phyloP scores from a whole-genome alignment of 2,329 filamentous ascomycete species.

The Calonectria leucothoes region DNA sequence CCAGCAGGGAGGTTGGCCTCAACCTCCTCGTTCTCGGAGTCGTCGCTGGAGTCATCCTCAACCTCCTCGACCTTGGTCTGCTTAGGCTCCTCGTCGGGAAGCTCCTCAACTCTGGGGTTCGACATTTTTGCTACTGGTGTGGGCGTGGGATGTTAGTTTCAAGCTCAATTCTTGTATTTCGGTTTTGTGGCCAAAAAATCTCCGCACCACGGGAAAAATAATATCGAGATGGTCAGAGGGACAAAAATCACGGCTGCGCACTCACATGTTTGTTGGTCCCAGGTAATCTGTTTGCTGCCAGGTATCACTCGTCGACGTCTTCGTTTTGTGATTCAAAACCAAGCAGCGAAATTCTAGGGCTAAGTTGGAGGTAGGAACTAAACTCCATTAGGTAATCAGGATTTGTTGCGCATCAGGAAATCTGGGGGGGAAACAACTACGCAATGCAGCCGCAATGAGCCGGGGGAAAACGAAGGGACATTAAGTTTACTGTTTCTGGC shows the following conservation, averaged over 20 bases:
- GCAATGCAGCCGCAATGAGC: constrained; percentile 16
- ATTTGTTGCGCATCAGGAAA: constrained; percentile 23
- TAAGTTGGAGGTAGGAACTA: constrained; percentile 54
- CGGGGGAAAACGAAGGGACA: background rate
- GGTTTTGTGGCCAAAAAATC: constrained; percentile 32
- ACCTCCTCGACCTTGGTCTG: constrained; percentile 83
- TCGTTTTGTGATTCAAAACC: constrained; percentile 55
- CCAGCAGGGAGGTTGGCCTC: constrained; percentile 84
- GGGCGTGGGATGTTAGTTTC: constrained; percentile 43
- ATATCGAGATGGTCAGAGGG: constrained; percentile 17
- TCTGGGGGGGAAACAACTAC: constrained; percentile 21
- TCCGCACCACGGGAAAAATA: constrained; percentile 29
- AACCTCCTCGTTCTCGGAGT: constrained; percentile 85
- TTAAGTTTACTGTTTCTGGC: constrained; percentile 23
- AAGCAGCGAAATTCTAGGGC: constrained; percentile 58
- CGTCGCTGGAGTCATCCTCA: constrained; percentile 75
- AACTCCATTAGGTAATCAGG: constrained; percentile 55
- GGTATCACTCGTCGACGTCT: constrained; percentile 45
- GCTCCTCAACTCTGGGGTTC: constrained; percentile 97
- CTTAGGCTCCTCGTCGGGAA: constrained; percentile 90
- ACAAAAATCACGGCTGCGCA: constrained; percentile 36
- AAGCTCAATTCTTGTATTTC: constrained; percentile 32
- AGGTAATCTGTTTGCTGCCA: constrained; percentile 46
- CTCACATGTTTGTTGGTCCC: constrained; percentile 52
- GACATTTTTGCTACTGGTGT: constrained; percentile 77